Evolutionary conservation across 371 early-diverging fungal genomes (phyloP).

Genomic region (Saksenaea oblongispora): DNA sequence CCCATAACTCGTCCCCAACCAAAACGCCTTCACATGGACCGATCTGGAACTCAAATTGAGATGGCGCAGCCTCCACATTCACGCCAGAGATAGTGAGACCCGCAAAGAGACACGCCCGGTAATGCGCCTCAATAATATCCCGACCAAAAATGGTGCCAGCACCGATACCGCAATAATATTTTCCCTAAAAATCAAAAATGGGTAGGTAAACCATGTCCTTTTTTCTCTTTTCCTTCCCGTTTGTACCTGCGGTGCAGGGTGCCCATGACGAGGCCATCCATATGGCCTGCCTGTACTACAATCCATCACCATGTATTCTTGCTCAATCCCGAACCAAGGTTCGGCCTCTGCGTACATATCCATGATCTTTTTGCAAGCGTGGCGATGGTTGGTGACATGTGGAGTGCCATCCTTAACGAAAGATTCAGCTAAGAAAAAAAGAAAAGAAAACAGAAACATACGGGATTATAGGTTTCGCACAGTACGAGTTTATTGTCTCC

Average conservation of each 20-base stretch:
- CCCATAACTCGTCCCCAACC: slow-evolving; percentile 53
- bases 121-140: slow-evolving; percentile 68
- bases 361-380: slow-evolving; percentile 43
- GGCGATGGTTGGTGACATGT: slow-evolving; percentile 49
- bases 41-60: slow-evolving; percentile 57
- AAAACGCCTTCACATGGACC: slow-evolving; percentile 58
- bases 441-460: slow-evolving; percentile 5
- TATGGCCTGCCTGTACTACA: slow-evolving; percentile 49
- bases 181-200: slow-evolving; percentile 20
- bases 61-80: slow-evolving; percentile 56
- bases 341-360: slow-evolving; percentile 37
- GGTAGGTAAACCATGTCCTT: neutral
- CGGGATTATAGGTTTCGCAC: slow-evolving; percentile 39
- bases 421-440: slow-evolving; percentile 21
- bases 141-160: slow-evolving; percentile 54
- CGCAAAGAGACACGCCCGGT: slow-evolving; percentile 56
- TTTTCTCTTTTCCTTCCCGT: slow-evolving; percentile 5
- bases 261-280: slow-evolving; percentile 63
- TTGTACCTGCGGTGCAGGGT: slow-evolving; percentile 60
- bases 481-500: slow-evolving; percentile 63
- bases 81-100: slow-evolving; percentile 54
- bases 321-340: slow-evolving; percentile 68
- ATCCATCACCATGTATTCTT: slow-evolving; percentile 61
- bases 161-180: slow-evolving; percentile 65
- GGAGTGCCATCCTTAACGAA: slow-evolving; percentile 43